phyloP scores from a whole-genome alignment of 176 grass and related monocot species.

The Raddia guianensis region DNA sequence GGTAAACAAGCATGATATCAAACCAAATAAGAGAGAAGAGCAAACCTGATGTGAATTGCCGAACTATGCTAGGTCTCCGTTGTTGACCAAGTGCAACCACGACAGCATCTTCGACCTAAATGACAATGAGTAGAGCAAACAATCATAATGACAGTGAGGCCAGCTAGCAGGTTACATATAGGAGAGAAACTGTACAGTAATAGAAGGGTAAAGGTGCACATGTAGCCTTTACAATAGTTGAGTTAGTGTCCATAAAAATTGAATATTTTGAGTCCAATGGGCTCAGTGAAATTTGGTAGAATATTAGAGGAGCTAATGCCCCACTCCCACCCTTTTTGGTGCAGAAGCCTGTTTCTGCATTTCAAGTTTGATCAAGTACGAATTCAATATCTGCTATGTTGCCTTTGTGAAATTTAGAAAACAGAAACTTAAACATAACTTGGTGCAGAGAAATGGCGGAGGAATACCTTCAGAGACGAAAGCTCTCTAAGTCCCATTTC shows the following conservation, averaged over 20 bases:
- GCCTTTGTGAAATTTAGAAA: conserved; percentile 35
- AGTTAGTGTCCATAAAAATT: neutral
- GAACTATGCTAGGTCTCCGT: conserved; percentile 81
- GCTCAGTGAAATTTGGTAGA: neutral
- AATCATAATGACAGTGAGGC: conserved; percentile 14
- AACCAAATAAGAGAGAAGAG: conserved; percentile 12
- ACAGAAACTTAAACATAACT: conserved; percentile 22
- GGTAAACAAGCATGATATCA: conserved; percentile 22
- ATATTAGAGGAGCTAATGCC: conserved; percentile 6
- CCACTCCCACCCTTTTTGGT: neutral
- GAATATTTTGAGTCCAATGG: conserved; percentile 9
- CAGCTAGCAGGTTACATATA: conserved; percentile 28
- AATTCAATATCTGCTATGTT: conserved; percentile 4
- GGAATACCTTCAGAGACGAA: conserved; percentile 83
- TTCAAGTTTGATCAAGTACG: conserved; percentile 13
- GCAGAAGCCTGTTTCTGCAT: neutral
- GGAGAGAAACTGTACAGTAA: conserved; percentile 8
- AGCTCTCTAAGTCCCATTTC: conserved; percentile 99
- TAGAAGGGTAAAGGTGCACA: conserved; percentile 8
- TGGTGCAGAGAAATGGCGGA: neutral
- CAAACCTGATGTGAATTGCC: conserved; percentile 95
- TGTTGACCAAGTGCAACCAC: conserved; percentile 92
- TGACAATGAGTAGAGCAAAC: conserved; percentile 35
- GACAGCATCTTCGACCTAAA: conserved; percentile 95
- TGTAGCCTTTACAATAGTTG: conserved; percentile 10